Evolutionary conservation across 306 rosid genomes (phyloP), one percentile per base, ranked within the genome.

Genomic region (Herpetospermum pedunculosum): DNA sequence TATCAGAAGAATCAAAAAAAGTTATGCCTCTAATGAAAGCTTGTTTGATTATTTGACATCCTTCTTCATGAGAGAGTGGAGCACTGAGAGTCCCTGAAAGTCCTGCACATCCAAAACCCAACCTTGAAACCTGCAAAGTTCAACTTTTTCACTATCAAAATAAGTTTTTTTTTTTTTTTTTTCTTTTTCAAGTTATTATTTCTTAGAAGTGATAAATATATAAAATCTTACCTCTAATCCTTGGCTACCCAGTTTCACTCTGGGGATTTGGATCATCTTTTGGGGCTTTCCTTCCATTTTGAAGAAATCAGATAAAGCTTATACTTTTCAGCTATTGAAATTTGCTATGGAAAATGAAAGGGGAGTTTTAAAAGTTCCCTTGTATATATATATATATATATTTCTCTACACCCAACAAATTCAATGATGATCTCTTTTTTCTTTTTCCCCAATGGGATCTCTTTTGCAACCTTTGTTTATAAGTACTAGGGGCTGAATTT

Each of bases 51-150:
- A 90, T 70, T 15, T 82, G 59, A 52, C 84, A 83, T 70, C 90
- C 96, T 53, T 81, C 88, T 81, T 90, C 91, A 70, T 90, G 90
- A 6, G 91, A 79, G 38, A 90, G 87, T 41, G 96, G 96, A 44
- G 78, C 78, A 54, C 79, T 85, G 76, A 83, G 86, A 55, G 80
- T 75, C 60, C 96, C 98, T 12, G 90, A 85, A 28, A 87, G 78
- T 58, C 92, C 96, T 13, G 40, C 91, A 77, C 96, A 92, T 76
- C 98, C 98, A 82, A 84, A 92, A n/a, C 96, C 96, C 85, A 92
- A 30, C 82, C 82, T 83, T 25, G 98, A 87, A 69, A 92, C 96
- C 96, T 92, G 80, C 77, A 80, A 18, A 63, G 16, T 35, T 21
- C 0, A 21, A 12, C 32, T 38, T 64, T 64, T 21, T 64, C 70